Evolutionary conservation across 306 rosid species (phyloP), one percentile per base, ranked within the genome.

Genomic region (Casuarina glauca): DNA sequence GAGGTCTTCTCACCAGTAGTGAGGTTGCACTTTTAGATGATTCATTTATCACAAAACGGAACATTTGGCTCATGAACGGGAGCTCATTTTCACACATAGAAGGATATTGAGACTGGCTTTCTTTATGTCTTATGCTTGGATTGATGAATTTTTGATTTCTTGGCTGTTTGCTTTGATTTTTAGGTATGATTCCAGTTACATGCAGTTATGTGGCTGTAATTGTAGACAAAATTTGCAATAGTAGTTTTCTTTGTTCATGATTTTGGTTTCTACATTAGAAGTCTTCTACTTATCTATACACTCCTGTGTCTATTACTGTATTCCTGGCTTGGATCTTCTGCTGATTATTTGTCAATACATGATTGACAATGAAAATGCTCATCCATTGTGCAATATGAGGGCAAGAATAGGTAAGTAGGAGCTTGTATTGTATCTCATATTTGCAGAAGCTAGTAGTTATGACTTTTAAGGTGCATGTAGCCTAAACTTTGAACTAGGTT

Each of bases 151-250:
- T 17, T 76, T 19, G 50, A 72, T 55, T 74, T 72, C 12, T n/a
- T 44, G 52, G 35, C 39, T 12, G 12, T 46, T 44, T 62, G 46
- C 74, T 26, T 38, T 6, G 41, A 73, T 36, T 70, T 52, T 63
- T 51, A 50, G 58, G 32, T 71, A 44, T 69, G 16, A 53, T 50
- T n/a, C 75, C 41, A 71, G 64, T 83, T 76, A 60, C 48, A 83
- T 63, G 75, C 71, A 32, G 20, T 66, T 36, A 39, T 66, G 50
- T 16, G 35, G 71, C 17, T 20, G 19, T 43, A 32, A 12, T 41
- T 41, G 3, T 6, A 66, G 19, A 41, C 26, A 66, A 42, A 39
- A 66, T 66, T 66, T 42, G 20, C 4, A 17, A 17, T 39, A 43
- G 50, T 66, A 66, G 17, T 66, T 66, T 16, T 66, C 35, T 66